Evolutionary conservation across 495 filamentous ascomycete species (phyloP), one percentile per base, ranked within the genome.

Genomic region (Xylaria nigripes): DNA sequence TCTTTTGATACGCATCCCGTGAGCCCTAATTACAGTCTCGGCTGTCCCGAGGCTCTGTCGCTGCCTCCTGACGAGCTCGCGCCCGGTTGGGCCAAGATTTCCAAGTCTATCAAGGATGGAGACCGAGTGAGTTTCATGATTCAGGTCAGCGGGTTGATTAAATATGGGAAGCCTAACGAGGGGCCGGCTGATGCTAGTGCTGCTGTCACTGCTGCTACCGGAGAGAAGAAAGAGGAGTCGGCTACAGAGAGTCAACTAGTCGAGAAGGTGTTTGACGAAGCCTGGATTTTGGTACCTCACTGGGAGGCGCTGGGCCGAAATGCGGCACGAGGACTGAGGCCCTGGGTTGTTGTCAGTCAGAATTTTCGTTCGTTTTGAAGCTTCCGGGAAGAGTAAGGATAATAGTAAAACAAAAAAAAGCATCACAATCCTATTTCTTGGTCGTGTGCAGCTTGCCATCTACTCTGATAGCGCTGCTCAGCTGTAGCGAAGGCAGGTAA

Each of bases 241-340:
- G 34, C 36, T 12, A 24, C 19, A 13, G 49, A 6, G 2, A 40
- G 74, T 29, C 74, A 81, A 29, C 77, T 73, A 16, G 73, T 76
- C 10, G 77, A 79, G 64, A 77, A 78, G 51, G 78, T 74, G 6
- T 93, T 94, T 68, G 84, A 80, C 48, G 89, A 95, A 61, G 82
- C 72, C 6, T 83, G 92, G 57, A 76, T 90, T 1, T 68, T 95
- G 40, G 84, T 91, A 25, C 89, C 89, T 19, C 90, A 91, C 62
- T 78, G 78, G 58, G 78, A 83, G 19, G 68, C 75, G 13, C 72
- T 76, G 16, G 71, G 62, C 16, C 65, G 58, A 29, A 63, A 56
- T 15, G 62, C 60, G 49, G 27, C 67, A 3, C 57, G 55, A 24
- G 70, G 69, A 24, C 68, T 73, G 40, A 74, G 70, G 52, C 75